Evolutionary conservation across 192 early-diverging fungal species (phyloP).

Genomic region (Coemansia sp.): DNA sequence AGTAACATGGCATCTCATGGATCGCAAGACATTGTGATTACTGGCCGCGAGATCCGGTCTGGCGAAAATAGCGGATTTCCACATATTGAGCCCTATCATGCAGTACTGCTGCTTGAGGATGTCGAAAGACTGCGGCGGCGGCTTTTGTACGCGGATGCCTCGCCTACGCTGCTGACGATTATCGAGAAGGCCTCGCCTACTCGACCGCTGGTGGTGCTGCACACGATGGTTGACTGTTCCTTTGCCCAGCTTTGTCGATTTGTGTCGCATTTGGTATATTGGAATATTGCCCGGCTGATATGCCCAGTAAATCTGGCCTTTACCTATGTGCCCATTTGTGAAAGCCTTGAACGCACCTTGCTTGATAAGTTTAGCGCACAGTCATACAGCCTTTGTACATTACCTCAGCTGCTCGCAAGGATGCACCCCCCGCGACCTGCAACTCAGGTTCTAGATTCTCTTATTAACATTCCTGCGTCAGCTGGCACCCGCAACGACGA

Average conservation of each 20-base stretch:
- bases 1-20: constrained; percentile 20
- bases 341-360: constrained; percentile 9
- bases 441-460: constrained; percentile 28
- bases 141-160: constrained; percentile 78
- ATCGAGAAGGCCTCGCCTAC: constrained; percentile 58
- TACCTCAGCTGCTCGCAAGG: constrained; percentile 35
- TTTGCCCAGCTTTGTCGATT: constrained; percentile 87
- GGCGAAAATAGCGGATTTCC: constrained; percentile 56
- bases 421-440: constrained; percentile 46
- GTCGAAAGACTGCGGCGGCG: constrained; percentile 76
- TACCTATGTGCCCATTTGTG: constrained; percentile 63
- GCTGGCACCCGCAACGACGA: constrained; percentile 39
- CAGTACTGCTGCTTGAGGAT: constrained; percentile 78
- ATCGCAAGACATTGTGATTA: constrained; percentile 24
- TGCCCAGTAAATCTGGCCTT: constrained; percentile 73
- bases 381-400: constrained; percentile 25
- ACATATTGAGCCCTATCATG: constrained; percentile 82
- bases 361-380: constrained; percentile 7
- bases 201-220: constrained; percentile 69
- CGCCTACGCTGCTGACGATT: constrained; percentile 74
- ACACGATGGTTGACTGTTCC: constrained; percentile 86
- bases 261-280: constrained; percentile 90
- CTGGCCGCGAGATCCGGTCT: constrained; percentile 62
- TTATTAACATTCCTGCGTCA: constrained; percentile 29
- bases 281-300: constrained; percentile 89